Percentiles rank a stretch among this genome's conserved stretches.
These are phyloP conservation scores for Acorus gramineus DNA, from an alignment of 106 monocot species.

Conservation along the genomic window DNA sequence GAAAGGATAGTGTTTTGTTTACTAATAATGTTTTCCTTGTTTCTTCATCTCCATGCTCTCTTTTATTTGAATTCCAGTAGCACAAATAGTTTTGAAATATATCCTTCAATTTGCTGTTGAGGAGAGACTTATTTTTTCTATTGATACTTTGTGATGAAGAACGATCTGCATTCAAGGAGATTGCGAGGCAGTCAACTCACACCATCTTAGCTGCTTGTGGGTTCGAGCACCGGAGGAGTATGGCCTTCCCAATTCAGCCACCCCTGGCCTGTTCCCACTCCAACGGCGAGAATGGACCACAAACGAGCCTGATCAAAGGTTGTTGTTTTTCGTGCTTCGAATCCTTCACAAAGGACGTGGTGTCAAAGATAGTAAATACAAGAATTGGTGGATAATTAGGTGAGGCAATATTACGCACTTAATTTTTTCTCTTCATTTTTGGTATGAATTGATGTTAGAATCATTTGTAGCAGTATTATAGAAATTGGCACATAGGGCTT, in stretches of 20 bases:
- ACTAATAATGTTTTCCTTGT: background rate
- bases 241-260: slow-evolving; percentile 13
- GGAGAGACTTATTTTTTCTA: background rate
- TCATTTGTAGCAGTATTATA: no score
- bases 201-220: slow-evolving; percentile 53
- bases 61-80: background rate
- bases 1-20: no score
- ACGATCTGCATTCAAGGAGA: slow-evolving; percentile 21
- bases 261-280: slow-evolving; percentile 20
- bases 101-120: no score
- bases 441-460: no score
- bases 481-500: no score
- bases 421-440: no score
- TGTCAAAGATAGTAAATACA: slow-evolving; percentile 11
- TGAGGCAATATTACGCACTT: no score
- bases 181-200: slow-evolving; percentile 42
- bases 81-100: no score
- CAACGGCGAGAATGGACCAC: slow-evolving; percentile 14
- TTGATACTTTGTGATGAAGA: slow-evolving; percentile 21
- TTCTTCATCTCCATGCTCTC: background rate
- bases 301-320: slow-evolving; percentile 14
- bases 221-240: slow-evolving; percentile 26
- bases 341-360: slow-evolving; percentile 25
- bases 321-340: slow-evolving; percentile 49
- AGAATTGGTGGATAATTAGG: no score